phyloP scores from a whole-genome alignment of 2,329 filamentous ascomycete species.

The Grosmannia huntii region DNA sequence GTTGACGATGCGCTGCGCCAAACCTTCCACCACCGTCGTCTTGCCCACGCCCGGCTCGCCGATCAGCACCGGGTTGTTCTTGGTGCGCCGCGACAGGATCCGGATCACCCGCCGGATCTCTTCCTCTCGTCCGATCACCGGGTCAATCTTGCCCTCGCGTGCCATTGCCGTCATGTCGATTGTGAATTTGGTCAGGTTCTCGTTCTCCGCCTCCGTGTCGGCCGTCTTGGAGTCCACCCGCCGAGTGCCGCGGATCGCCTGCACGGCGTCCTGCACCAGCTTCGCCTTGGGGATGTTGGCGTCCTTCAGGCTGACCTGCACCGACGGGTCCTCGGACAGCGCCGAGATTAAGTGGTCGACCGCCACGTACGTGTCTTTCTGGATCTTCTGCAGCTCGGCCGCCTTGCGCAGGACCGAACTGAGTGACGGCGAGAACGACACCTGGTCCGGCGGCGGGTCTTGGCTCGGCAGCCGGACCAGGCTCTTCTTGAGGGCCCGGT shows the following conservation, averaged over 20 bases:
- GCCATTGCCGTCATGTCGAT: constrained; percentile 97
- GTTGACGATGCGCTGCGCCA: constrained; percentile 92
- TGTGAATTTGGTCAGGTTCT: constrained; percentile 95
- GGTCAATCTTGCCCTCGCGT: constrained; percentile 93
- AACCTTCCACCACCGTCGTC: constrained; percentile 92
- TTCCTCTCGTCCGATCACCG: constrained; percentile 91
- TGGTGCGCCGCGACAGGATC: constrained; percentile 84
- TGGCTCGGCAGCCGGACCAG: constrained; percentile 87
- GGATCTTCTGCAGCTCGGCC: constrained; percentile 86
- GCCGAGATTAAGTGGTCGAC: constrained; percentile 88
- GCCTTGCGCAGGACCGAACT: constrained; percentile 72
- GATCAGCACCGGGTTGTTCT: constrained; percentile 97
- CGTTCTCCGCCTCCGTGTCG: constrained; percentile 82
- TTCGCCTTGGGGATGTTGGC: constrained; percentile 86
- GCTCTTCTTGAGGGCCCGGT: constrained; percentile 79
- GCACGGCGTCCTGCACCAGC: constrained; percentile 78
- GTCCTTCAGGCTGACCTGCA: constrained; percentile 66
- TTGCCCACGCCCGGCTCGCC: constrained; percentile 98
- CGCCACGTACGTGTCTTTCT: constrained; percentile 90
- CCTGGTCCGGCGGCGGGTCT: constrained; percentile 82
- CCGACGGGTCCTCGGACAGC: constrained; percentile 62
- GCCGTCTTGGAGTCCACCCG: constrained; percentile 93
- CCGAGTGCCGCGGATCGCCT: constrained; percentile 82
- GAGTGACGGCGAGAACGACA: constrained; percentile 72
- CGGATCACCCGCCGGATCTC: constrained; percentile 87